These are phyloP conservation scores for Lagenidium giganteum DNA, from an alignment of 352 stramenopile species.

Conservation along the genomic window DNA sequence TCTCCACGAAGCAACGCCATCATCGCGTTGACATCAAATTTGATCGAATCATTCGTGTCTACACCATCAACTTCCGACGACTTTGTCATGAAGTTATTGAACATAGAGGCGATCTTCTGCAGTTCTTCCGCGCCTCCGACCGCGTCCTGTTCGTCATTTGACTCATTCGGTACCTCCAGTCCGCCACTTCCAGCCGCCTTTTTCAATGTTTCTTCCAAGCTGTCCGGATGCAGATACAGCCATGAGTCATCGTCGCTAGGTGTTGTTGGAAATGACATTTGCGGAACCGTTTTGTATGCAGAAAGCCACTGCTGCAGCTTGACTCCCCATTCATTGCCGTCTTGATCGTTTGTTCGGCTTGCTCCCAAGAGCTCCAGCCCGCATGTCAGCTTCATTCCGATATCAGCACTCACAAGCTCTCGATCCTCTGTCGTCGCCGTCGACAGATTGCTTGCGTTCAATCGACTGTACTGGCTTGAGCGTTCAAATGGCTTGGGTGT, in stretches of 20 bases:
- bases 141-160: too few species aligned
- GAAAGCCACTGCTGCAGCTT: too few species aligned
- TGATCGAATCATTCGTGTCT: slow-evolving; percentile 37
- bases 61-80: slow-evolving; percentile 65
- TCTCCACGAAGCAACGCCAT: slow-evolving; percentile 53
- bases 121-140: slow-evolving; percentile 54
- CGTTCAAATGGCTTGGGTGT: too few species aligned
- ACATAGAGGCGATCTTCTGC: slow-evolving; percentile 67
- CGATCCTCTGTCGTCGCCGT: too few species aligned
- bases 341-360: slow-evolving; percentile 31
- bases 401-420: slow-evolving; percentile 37
- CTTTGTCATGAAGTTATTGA: slow-evolving; percentile 64
- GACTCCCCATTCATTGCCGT: slow-evolving; percentile 24
- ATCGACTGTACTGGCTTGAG: slow-evolving; percentile 6
- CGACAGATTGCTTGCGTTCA: too few species aligned
- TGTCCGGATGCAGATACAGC: slow-evolving; percentile 74
- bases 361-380: slow-evolving; percentile 70
- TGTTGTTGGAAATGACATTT: too few species aligned
- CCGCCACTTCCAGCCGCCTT: too few species aligned
- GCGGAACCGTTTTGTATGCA: too few species aligned
- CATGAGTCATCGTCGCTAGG: slow-evolving; percentile 79
- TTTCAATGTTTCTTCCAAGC: slow-evolving; percentile 62
- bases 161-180: too few species aligned
- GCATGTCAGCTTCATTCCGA: slow-evolving; percentile 76
- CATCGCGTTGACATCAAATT: slow-evolving; percentile 67